Conservation (phyloP, 1,139 yeast species). For the Yamadazyma conglobata region DNA sequence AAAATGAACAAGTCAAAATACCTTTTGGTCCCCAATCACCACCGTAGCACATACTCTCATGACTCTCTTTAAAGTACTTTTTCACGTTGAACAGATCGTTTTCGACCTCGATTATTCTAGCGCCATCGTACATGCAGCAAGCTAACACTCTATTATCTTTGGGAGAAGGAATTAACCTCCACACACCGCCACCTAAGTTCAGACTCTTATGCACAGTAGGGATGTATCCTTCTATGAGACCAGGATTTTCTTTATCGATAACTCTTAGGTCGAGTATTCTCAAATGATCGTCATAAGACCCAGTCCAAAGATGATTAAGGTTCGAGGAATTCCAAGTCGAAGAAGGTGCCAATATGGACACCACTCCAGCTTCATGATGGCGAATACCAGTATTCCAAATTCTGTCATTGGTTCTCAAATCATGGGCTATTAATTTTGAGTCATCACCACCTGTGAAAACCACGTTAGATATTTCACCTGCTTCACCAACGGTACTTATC, state of each 20-base stretch:
- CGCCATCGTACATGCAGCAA: conserved; percentile 97
- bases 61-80: conserved; percentile 61
- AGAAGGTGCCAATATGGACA: conserved; percentile 59
- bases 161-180: conserved; percentile 78
- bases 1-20: conserved; percentile 83
- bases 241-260: conserved; percentile 34
- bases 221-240: conserved; percentile 41
- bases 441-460: conserved; percentile 94
- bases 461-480: conserved; percentile 50
- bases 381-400: conserved; percentile 57
- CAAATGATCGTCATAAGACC: conserved; percentile 84
- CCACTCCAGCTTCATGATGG: conserved; percentile 84
- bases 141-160: conserved; percentile 52
- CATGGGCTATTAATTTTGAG: conserved; percentile 71
- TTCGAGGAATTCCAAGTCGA: conserved; percentile 36
- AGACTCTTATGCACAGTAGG: conserved; percentile 44
- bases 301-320: conserved; percentile 71
- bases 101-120: conserved; percentile 51
- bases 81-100: conserved; percentile 39
- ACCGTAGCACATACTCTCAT: conserved; percentile 92
- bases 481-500: conserved; percentile 75
- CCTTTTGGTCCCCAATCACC: conserved; percentile 75
- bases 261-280: conserved; percentile 68
- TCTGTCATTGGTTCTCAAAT: conserved; percentile 43
- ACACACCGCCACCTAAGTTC: conserved; percentile 88